Conservation (phyloP, 352 stramenopile genomes). For the Phytophthora pini region DNA sequence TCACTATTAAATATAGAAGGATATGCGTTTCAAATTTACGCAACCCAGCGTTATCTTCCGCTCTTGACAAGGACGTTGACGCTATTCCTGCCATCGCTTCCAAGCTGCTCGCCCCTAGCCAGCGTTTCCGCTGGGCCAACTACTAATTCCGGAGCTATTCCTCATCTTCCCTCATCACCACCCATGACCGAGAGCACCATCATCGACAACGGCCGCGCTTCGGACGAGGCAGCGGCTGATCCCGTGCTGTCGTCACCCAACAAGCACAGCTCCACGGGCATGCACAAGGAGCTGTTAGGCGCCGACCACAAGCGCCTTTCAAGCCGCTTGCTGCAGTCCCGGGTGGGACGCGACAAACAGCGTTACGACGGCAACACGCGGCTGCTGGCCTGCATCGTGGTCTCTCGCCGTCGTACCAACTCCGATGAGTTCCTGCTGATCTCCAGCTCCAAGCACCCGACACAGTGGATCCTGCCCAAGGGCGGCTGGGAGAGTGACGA, state of each 20-base stretch:
- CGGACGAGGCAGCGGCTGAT: constrained; percentile 8
- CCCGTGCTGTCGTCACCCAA: constrained; percentile 20
- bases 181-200: constrained; percentile 22
- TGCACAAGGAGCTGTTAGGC: constrained; percentile 21
- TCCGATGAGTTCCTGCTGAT: constrained; percentile 75
- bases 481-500: constrained; percentile 97
- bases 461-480: constrained; percentile 97
- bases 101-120: background rate
- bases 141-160: too few species aligned
- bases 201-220: background rate
- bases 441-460: constrained; percentile 86
- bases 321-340: constrained; percentile 52
- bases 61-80: too few species aligned
- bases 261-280: constrained; percentile 26
- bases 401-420: constrained; percentile 16
- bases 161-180: background rate
- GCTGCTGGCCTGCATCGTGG: constrained; percentile 66
- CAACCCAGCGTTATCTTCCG: too few species aligned
- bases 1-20: too few species aligned
- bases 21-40: too few species aligned
- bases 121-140: too few species aligned
- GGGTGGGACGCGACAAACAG: constrained; percentile 68
- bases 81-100: constrained; percentile 1
- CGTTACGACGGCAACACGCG: constrained; percentile 67
- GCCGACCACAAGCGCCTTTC: constrained; percentile 3